Conservation (phyloP, 2,329 filamentous ascomycete genomes). For the Cyphellophora europaea region DNA sequence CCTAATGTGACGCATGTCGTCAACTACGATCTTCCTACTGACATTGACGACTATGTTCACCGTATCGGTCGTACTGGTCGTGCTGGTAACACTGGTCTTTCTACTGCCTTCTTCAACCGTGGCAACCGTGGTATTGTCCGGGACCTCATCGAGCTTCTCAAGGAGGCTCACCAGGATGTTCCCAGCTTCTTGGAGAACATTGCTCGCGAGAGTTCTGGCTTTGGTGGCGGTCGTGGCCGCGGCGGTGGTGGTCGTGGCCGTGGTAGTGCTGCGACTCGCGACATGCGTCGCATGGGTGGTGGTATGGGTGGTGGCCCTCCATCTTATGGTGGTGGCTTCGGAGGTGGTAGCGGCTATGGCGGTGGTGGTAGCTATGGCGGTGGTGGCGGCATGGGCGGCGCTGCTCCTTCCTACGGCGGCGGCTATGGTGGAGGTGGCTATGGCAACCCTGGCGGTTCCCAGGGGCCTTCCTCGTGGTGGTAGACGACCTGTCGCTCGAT, state of each 20-base stretch:
- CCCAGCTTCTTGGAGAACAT: constrained; percentile 93
- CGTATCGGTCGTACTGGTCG: constrained; percentile 99
- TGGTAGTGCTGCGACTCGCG: constrained; percentile 60
- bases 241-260: constrained; percentile 65
- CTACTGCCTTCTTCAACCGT: constrained; percentile 99
- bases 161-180: constrained; percentile 97
- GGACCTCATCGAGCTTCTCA: constrained; percentile 92
- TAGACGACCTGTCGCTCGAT: constrained; percentile 35
- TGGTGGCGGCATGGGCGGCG: constrained; percentile 21
- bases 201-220: constrained; percentile 81
- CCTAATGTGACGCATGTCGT: constrained; percentile 95
- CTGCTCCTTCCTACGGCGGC: constrained; percentile 20
- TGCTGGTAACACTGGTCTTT: constrained; percentile 97
- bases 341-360: constrained; percentile 20
- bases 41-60: constrained; percentile 98
- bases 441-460: constrained; percentile 40
- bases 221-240: constrained; percentile 60
- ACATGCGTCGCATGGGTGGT: constrained; percentile 68
- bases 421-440: constrained; percentile 31
- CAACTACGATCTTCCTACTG: constrained; percentile 98
- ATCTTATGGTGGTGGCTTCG: constrained; percentile 24
- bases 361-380: constrained; percentile 15
- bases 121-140: constrained; percentile 97
- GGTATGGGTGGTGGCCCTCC: constrained; percentile 25
- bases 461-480: constrained; percentile 43